Conservation (phyloP, 371 early-diverging fungal species). For the Mucor indicus region DNA sequence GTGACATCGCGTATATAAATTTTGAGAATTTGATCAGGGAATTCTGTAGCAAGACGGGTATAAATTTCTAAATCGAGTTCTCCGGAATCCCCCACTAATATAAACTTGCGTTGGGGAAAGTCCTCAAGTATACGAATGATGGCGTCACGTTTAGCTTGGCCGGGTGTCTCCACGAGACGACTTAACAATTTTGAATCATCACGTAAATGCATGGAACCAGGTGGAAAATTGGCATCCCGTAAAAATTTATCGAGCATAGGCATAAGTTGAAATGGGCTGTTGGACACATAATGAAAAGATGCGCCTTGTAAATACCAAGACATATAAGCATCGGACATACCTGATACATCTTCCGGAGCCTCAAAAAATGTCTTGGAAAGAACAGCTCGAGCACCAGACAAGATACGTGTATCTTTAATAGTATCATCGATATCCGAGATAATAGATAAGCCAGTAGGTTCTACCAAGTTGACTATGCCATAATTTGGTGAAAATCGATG, state of each 20-base stretch:
- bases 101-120: constrained; percentile 79
- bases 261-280: constrained; percentile 86
- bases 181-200: constrained; percentile 46
- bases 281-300: constrained; percentile 88
- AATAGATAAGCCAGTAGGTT: constrained; percentile 64
- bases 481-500: constrained; percentile 16
- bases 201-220: constrained; percentile 72
- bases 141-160: constrained; percentile 56
- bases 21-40: constrained; percentile 66
- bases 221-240: constrained; percentile 67
- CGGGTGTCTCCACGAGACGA: constrained; percentile 29
- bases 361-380: constrained; percentile 69
- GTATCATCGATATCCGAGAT: constrained; percentile 91
- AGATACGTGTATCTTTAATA: constrained; percentile 77
- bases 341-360: constrained; percentile 53
- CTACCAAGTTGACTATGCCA: constrained; percentile 51
- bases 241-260: constrained; percentile 76
- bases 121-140: constrained; percentile 56
- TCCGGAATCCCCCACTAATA: constrained; percentile 90
- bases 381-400: constrained; percentile 62
- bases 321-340: constrained; percentile 71
- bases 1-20: constrained; percentile 86
- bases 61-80: constrained; percentile 86
- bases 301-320: constrained; percentile 63
- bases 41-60: constrained; percentile 55